phyloP scores from a whole-genome alignment of 176 grass and related monocot species.

The Aegilops longissima region DNA sequence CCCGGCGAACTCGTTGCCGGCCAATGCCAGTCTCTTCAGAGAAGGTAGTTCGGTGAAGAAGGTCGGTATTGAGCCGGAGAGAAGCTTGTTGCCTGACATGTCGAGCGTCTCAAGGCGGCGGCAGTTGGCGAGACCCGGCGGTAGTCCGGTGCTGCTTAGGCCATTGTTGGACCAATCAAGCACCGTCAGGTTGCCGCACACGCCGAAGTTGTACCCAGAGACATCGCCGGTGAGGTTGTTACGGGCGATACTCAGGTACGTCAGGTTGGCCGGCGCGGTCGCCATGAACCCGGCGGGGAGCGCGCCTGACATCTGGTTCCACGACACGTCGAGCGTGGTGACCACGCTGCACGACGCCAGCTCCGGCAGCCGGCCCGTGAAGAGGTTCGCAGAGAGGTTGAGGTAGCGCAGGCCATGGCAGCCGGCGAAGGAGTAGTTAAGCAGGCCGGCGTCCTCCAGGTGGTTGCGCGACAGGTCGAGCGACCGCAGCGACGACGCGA shows the following conservation, averaged over 20 bases:
- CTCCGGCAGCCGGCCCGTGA: conserved; percentile 47
- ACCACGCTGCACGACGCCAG: conserved; percentile 52
- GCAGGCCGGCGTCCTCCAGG: conserved; percentile 49
- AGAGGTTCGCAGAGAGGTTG: conserved; percentile 86
- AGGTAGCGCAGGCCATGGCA: conserved; percentile 70
- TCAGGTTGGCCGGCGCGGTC: conserved; percentile 42
- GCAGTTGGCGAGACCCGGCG: conserved; percentile 55
- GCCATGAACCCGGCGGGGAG: conserved; percentile 50
- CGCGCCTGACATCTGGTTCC: conserved; percentile 67
- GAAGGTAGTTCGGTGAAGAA: conserved; percentile 46
- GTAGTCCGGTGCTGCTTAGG: conserved; percentile 40
- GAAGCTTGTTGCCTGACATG: conserved; percentile 65
- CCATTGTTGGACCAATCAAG: conserved; percentile 75
- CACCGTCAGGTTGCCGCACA: conserved; percentile 50
- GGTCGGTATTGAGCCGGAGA: conserved; percentile 47
- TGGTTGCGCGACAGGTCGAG: conserved; percentile 82
- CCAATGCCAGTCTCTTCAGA: conserved; percentile 60
- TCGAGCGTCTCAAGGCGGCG: conserved; percentile 52
- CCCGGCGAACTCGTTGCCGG: conserved; percentile 51
- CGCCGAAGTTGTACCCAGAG: conserved; percentile 62
- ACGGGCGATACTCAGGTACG: conserved; percentile 51
- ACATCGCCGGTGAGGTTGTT: conserved; percentile 87
- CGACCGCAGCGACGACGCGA: conserved; percentile 48
- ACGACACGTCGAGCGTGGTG: conserved; percentile 63
- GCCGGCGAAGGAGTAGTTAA: conserved; percentile 68